Evolutionary conservation across 495 filamentous ascomycete species (phyloP).

Genomic region (Penicillium longicatenatum): DNA sequence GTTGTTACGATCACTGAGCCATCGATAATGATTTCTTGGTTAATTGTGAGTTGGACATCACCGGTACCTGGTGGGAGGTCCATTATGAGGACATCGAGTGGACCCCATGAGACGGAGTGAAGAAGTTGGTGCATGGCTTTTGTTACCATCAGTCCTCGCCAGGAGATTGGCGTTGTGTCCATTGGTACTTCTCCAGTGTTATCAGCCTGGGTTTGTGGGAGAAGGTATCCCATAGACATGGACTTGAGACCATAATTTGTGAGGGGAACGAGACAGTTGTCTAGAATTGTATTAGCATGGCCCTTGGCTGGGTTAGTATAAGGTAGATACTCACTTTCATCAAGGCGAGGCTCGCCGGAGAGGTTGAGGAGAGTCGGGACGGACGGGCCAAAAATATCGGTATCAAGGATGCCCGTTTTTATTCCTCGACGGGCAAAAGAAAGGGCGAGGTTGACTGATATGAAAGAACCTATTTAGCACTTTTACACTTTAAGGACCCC

Average conservation of each 20-base stretch:
- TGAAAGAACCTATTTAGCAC: slow-evolving; percentile 2
- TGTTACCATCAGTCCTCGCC: slow-evolving; percentile 96
- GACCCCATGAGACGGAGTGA: slow-evolving; percentile 90
- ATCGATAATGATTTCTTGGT: slow-evolving; percentile 84
- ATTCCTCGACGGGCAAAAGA: slow-evolving; percentile 79
- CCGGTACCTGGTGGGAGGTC: slow-evolving; percentile 95
- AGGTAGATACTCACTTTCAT: slow-evolving; percentile 48
- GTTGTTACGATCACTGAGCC: slow-evolving; percentile 92
- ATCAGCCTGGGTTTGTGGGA: slow-evolving; percentile 45
- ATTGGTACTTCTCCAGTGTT: slow-evolving; percentile 40
- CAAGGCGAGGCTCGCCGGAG: slow-evolving; percentile 68
- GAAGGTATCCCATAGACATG: slow-evolving; percentile 97
- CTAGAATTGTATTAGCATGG: slow-evolving; percentile 35
- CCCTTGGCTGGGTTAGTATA: not conserved
- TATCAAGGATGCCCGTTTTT: slow-evolving; percentile 85
- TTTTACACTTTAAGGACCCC: not conserved
- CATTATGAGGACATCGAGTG: slow-evolving; percentile 80
- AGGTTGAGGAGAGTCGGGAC: slow-evolving; percentile 89
- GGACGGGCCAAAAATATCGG: slow-evolving; percentile 94
- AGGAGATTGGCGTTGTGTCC: slow-evolving; percentile 81
- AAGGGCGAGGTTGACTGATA: slow-evolving; percentile 79
- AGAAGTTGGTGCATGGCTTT: slow-evolving; percentile 96
- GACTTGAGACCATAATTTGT: slow-evolving; percentile 96
- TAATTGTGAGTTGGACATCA: slow-evolving; percentile 90
- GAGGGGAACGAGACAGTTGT: slow-evolving; percentile 81